Evolutionary conservation across 768 basidiomycete species (phyloP).

Genomic region (Calocera viscosa): DNA sequence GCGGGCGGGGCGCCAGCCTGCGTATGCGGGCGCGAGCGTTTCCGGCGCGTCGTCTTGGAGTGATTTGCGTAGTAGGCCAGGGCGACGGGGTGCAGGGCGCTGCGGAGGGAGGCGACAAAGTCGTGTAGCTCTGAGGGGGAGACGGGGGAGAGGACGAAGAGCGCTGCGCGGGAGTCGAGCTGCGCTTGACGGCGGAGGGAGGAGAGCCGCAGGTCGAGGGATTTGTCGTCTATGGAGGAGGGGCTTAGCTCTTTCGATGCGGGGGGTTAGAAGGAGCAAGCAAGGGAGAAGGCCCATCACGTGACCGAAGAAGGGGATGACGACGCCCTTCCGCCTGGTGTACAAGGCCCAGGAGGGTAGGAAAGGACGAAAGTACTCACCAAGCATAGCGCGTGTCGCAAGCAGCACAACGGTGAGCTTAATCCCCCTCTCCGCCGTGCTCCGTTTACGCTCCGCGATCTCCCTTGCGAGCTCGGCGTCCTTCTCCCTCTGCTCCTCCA

Average conservation of each 20-base stretch:
- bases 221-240: constrained; percentile 59
- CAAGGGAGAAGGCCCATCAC: no score
- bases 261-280: no score
- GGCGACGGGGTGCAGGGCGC: constrained; percentile 77
- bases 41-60: constrained; percentile 81
- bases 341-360: no score
- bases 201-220: constrained; percentile 70
- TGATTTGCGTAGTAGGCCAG: constrained; percentile 88
- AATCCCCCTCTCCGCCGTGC: constrained; percentile 70
- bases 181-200: constrained; percentile 78
- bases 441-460: constrained; percentile 66
- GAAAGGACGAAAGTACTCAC: constrained; percentile 34
- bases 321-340: no score
- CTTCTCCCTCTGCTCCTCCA: constrained; percentile 52
- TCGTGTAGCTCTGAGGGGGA: constrained; percentile 72
- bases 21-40: constrained; percentile 51
- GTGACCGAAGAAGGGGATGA: neutral
- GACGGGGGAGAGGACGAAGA: constrained; percentile 93
- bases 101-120: constrained; percentile 74
- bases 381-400: constrained; percentile 76
- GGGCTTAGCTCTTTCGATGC: neutral
- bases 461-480: constrained; percentile 72
- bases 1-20: neutral
- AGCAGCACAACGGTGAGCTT: constrained; percentile 91
- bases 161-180: constrained; percentile 78